These are phyloP conservation scores for Calcarisporium arbuscula DNA, from an alignment of 2,329 filamentous ascomycete genomes.

Conservation along the genomic window DNA sequence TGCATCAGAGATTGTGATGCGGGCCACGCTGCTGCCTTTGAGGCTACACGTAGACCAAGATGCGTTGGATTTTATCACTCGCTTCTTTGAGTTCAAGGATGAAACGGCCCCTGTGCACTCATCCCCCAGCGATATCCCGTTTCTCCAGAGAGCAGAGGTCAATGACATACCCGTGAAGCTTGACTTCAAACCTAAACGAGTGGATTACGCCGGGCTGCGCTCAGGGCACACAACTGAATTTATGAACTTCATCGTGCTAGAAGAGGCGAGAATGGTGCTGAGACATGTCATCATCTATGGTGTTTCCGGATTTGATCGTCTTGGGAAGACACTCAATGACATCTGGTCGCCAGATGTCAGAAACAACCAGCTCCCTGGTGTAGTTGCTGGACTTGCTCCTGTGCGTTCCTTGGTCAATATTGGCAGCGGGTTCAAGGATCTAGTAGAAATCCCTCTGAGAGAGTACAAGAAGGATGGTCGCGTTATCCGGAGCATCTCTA, in stretches of 20 bases:
- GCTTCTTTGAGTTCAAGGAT: slow-evolving; percentile 98
- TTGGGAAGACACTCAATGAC: slow-evolving; percentile 86
- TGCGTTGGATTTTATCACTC: slow-evolving; percentile 90
- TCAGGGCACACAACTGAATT: slow-evolving; percentile 95
- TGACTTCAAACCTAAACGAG: slow-evolving; percentile 97
- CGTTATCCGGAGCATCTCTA: slow-evolving; percentile 84
- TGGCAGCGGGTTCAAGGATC: slow-evolving; percentile 75
- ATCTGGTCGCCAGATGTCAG: slow-evolving; percentile 96
- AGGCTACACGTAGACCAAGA: slow-evolving; percentile 95
- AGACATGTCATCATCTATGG: slow-evolving; percentile 91
- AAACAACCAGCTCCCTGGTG: slow-evolving; percentile 77
- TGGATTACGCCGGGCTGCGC: slow-evolving; percentile 87
- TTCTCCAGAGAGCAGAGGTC: slow-evolving; percentile 84
- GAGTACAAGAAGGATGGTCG: slow-evolving; percentile 94
- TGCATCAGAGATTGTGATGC: slow-evolving; percentile 83
- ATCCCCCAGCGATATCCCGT: slow-evolving; percentile 67
- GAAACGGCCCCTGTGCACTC: slow-evolving; percentile 50
- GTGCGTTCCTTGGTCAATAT: slow-evolving; percentile 90
- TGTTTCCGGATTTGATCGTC: slow-evolving; percentile 79
- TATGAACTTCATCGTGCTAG: slow-evolving; percentile 96
- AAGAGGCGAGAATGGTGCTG: slow-evolving; percentile 79
- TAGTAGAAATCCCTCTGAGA: slow-evolving; percentile 81
- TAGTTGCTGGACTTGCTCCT: slow-evolving; percentile 82
- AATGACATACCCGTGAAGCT: slow-evolving; percentile 74
- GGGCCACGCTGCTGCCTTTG: slow-evolving; percentile 72